Conservation (phyloP, 2,329 filamentous ascomycete genomes). For the Blumeria graminis region DNA sequence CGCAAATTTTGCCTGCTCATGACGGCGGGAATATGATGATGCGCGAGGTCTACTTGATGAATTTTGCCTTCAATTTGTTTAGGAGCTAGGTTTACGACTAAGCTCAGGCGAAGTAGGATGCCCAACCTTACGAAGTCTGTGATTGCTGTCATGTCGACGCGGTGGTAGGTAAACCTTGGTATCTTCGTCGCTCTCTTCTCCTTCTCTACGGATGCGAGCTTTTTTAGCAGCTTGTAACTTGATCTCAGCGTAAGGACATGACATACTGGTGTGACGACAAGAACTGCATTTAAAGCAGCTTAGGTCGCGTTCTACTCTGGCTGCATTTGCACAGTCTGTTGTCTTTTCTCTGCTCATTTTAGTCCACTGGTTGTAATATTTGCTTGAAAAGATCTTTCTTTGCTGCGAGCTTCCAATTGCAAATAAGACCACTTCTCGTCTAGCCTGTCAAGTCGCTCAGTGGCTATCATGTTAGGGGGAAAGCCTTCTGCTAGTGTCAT, state of each 20-base stretch:
- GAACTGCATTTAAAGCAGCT: background rate
- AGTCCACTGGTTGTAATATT: too few relatives aligned
- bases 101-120: background rate
- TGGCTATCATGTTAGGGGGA: constrained; percentile 54
- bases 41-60: too few relatives aligned
- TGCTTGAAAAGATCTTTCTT: too few relatives aligned
- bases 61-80: too few relatives aligned
- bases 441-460: background rate
- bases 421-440: too few relatives aligned
- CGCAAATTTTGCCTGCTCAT: too few relatives aligned
- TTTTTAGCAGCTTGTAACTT: background rate
- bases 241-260: background rate
- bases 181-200: background rate
- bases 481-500: constrained; percentile 27
- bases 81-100: too few relatives aligned
- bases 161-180: background rate
- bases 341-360: too few relatives aligned
- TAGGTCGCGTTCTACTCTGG: background rate
- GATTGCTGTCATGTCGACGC: background rate
- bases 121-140: background rate
- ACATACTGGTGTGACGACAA: background rate
- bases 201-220: background rate
- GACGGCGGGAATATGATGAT: too few relatives aligned
- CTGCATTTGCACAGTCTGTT: too few relatives aligned
- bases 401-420: too few relatives aligned